Conservation (phyloP, 257 asterid species). For the Solanum piurae region DNA sequence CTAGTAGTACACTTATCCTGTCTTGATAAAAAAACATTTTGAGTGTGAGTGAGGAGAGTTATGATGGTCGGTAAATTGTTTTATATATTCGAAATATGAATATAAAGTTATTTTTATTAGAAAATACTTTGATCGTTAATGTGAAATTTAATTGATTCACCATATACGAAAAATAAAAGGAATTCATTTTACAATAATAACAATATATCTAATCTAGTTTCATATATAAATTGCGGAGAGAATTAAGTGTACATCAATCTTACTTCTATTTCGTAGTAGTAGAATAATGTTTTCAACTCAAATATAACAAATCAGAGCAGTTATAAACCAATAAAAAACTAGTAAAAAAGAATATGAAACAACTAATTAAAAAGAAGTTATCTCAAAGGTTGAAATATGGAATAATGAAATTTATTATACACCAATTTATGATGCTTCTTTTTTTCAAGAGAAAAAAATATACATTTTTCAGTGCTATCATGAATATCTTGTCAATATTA, state of each 20-base stretch:
- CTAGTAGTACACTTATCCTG: not conserved
- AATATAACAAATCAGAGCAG: not conserved
- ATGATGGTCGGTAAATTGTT: rapidly evolving
- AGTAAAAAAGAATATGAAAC: too few species aligned
- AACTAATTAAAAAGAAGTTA: not conserved
- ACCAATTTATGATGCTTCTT: not conserved
- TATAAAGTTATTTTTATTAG: not conserved
- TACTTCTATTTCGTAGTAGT: too few species aligned
- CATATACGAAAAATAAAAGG: not conserved
- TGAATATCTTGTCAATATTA: not conserved
- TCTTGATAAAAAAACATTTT: not conserved
- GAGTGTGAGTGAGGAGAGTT: not conserved
- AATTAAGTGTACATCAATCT: rapidly evolving
- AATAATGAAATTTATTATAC: too few species aligned
- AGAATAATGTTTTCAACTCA: not conserved
- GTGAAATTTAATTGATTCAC: not conserved
- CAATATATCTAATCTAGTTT: not conserved
- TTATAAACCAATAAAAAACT: too few species aligned
- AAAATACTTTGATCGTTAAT: not conserved
- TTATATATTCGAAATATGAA: not conserved
- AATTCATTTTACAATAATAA: not conserved
- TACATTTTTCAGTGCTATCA: not conserved
- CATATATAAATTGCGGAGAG: not conserved
- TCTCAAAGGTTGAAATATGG: not conserved
- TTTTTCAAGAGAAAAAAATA: not conserved